Conservation (phyloP, 192 early-diverging fungal species). For the Coemansia sp. region DNA sequence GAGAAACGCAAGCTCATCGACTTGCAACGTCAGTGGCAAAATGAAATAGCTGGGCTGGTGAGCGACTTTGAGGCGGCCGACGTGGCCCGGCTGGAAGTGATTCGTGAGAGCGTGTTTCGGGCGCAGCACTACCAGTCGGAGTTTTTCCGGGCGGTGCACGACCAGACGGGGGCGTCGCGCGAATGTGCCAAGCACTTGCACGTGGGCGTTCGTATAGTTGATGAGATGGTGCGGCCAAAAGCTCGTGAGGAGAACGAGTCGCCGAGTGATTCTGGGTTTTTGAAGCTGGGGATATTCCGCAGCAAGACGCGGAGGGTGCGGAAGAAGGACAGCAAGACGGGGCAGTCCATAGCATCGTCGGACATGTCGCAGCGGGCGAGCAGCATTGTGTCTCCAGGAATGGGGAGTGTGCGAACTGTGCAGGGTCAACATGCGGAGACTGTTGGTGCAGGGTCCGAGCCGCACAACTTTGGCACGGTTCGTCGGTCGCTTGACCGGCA, state of each 20-base stretch:
- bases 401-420: constrained; percentile 23
- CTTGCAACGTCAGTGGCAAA: constrained; percentile 48
- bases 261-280: constrained; percentile 21
- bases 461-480: background rate
- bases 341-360: constrained; percentile 17
- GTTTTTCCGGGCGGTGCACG: constrained; percentile 29
- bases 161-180: background rate
- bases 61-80: constrained; percentile 43
- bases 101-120: constrained; percentile 37
- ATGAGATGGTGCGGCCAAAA: constrained; percentile 9
- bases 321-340: constrained; percentile 25
- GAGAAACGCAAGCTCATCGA: constrained; percentile 28
- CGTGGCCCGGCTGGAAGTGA: constrained; percentile 35
- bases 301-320: constrained; percentile 25
- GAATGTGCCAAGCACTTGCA: constrained; percentile 20
- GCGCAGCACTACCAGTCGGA: constrained; percentile 49
- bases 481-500: constrained; percentile 7
- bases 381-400: constrained; percentile 1
- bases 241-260: constrained; percentile 14
- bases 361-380: constrained; percentile 5
- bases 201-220: constrained; percentile 19
- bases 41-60: constrained; percentile 30
- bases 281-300: constrained; percentile 40
- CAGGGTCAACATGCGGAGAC: constrained; percentile 11
- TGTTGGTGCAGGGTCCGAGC: background rate